Conservation (phyloP, 139 green algal genomes). For the Tetraselmis chui region DNA sequence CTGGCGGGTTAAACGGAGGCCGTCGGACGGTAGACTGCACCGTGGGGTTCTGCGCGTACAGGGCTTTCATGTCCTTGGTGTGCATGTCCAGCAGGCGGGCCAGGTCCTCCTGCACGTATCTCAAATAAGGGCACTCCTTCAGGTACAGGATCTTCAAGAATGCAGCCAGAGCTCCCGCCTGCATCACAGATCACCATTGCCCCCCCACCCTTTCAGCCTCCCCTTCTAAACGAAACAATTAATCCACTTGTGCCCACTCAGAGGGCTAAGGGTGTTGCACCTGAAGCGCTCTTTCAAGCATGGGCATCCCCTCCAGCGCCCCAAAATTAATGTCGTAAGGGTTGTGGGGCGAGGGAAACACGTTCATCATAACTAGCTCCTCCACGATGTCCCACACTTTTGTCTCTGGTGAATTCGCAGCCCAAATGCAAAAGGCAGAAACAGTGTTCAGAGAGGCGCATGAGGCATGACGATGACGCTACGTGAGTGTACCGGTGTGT, state of each 20-base stretch:
- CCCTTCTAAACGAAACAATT: not conserved
- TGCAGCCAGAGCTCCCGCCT: conserved; percentile 39
- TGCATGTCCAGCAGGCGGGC: conserved; percentile 41
- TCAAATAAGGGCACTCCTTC: conserved; percentile 17
- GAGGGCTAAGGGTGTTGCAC: conserved; percentile 8
- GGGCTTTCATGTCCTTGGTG: not conserved
- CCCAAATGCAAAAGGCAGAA: too few relatives aligned
- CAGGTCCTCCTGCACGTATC: conserved; percentile 44
- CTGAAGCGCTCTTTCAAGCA: conserved; percentile 47
- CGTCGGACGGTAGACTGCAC: not conserved
- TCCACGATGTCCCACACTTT: conserved; percentile 50
- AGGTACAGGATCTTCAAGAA: conserved; percentile 52
- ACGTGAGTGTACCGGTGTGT: too few relatives aligned
- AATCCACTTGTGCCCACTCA: not conserved
- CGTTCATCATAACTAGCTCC: conserved; percentile 49
- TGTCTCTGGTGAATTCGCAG: too few relatives aligned
- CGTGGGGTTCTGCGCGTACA: not conserved
- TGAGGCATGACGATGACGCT: too few relatives aligned
- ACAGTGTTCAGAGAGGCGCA: too few relatives aligned
- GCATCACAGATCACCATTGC: not conserved
- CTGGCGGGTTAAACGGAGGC: not conserved
- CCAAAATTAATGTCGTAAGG: conserved; percentile 51
- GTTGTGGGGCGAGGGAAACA: conserved; percentile 37
- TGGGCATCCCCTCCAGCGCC: conserved; percentile 40
- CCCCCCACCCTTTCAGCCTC: not conserved